Evolutionary conservation across 1,284 basidiomycete species (phyloP).

Genomic region (Porodaedalea pini): DNA sequence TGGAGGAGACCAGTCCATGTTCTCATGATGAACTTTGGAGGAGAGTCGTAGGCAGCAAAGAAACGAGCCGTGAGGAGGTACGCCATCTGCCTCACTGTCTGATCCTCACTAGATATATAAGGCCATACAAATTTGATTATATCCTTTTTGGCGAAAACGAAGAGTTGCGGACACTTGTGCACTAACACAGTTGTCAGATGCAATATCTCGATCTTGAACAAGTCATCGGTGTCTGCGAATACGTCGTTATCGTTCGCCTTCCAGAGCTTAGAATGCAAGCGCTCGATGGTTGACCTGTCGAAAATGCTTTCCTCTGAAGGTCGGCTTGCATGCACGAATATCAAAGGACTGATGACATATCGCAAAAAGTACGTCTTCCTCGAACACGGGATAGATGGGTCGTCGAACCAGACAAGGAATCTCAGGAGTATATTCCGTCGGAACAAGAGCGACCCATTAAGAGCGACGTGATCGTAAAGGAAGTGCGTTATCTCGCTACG

Average conservation of each 20-base stretch:
- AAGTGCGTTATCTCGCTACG: slow-evolving; percentile 81
- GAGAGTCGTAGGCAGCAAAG: slow-evolving; percentile 88
- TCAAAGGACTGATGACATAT: slow-evolving; percentile 84
- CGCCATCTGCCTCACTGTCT: slow-evolving; percentile 91
- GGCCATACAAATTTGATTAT: slow-evolving; percentile 96
- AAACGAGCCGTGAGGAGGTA: slow-evolving; percentile 94
- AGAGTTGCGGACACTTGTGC: slow-evolving; percentile 74
- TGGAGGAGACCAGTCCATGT: slow-evolving; percentile 94
- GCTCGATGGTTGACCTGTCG: slow-evolving; percentile 65
- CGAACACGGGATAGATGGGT: slow-evolving; percentile 60
- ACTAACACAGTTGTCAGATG: slow-evolving; percentile 90
- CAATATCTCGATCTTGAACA: slow-evolving; percentile 87
- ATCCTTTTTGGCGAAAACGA: slow-evolving; percentile 86
- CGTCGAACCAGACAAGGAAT: slow-evolving; percentile 84
- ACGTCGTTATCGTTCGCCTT: slow-evolving; percentile 48
- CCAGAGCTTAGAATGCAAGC: slow-evolving; percentile 79
- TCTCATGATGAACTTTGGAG: slow-evolving; percentile 90
- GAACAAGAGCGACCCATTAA: slow-evolving; percentile 60
- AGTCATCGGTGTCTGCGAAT: slow-evolving; percentile 70
- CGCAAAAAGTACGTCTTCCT: slow-evolving; percentile 89
- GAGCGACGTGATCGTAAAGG: slow-evolving; percentile 83
- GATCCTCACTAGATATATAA: slow-evolving; percentile 82
- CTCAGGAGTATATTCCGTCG: slow-evolving; percentile 81
- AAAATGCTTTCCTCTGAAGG: slow-evolving; percentile 54
- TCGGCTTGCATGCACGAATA: slow-evolving; percentile 74